Evolutionary conservation across 1,284 basidiomycete species (phyloP), one percentile per base, ranked within the genome.

Genomic region (Cryptococcus floricola): DNA sequence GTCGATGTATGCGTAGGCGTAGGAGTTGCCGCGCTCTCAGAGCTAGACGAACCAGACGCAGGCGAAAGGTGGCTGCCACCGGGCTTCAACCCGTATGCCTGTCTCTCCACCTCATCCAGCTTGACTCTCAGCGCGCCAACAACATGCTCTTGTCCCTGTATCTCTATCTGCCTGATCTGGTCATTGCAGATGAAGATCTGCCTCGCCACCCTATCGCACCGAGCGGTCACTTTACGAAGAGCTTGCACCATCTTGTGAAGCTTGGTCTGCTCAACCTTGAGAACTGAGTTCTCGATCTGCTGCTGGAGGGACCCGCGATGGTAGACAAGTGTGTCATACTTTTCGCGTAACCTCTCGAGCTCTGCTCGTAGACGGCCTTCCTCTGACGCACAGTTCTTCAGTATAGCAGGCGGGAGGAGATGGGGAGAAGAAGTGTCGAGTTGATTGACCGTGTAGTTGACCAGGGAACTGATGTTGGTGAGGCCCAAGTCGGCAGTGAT

Each of bases 111-210:
- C 19, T 43, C 28, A 39, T 39, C 48, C 41, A 59, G 45, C 31
- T 43, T 42, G 6, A 58, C 25, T 18, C 53, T 56, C 48, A 61
- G 39, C 5, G 44, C 52, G 4, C 60, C 63, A 12, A 61, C 39
- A n/a, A 47, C 25, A 52, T 67, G 65, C 39, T 64, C 59, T 42
- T 50, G 50, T 16, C 50, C 45, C 44, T 61, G 55, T 18, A 59
- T 39, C 53, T 65, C 58, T 14, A 67, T 67, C 48, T 67, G 65
- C 42, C 60, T 47, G 34, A 67, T 61, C 49, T 67, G 65, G 44
- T 67, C 65, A 31, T 65, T 65, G 48, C 65, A 65, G 37, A 67
- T 62, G 39, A 58, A 60, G 13, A 67, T 50, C 58, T 67, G 65
- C 25, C 63, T 54, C n/a, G 57, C 56, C 4, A 67, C 45, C 28